Percentiles rank a stretch among this genome's conserved stretches.
Conservation (phyloP, 2,329 filamentous ascomycete genomes). For the Hypoxylon sp. region DNA sequence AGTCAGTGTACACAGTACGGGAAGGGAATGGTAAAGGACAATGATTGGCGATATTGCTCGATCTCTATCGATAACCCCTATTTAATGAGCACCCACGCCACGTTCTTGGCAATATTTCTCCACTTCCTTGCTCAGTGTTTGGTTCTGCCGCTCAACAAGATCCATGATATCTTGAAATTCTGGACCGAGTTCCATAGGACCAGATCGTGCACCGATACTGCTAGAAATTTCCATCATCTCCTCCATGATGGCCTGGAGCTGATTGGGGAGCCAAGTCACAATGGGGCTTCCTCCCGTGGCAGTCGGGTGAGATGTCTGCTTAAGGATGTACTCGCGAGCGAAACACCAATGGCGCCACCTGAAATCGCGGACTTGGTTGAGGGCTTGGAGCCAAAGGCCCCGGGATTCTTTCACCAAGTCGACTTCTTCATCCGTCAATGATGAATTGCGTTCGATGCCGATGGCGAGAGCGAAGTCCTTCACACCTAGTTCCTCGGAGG, state of each 20-base stretch:
- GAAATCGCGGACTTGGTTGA: constrained; percentile 85
- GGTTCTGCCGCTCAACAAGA: constrained; percentile 72
- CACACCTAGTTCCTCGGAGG: constrained; percentile 65
- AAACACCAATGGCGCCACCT: constrained; percentile 90
- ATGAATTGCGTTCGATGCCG: constrained; percentile 49
- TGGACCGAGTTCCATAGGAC: constrained; percentile 61
- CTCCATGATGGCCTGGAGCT: constrained; percentile 80
- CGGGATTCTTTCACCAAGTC: constrained; percentile 69
- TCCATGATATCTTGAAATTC: constrained; percentile 76
- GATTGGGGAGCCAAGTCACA: constrained; percentile 87
- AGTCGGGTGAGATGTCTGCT: constrained; percentile 81
- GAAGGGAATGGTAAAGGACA: background rate
- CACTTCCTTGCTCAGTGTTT: constrained; percentile 80
- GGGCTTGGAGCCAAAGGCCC: constrained; percentile 73
- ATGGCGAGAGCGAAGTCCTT: constrained; percentile 70
- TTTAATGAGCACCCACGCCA: constrained; percentile 44
- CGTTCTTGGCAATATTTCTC: constrained; percentile 80
- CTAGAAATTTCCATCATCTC: constrained; percentile 76
- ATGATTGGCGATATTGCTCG: background rate
- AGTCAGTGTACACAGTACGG: background rate
- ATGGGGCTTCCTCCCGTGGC: constrained; percentile 87
- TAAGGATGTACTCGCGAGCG: constrained; percentile 86
- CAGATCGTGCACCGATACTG: constrained; percentile 58
- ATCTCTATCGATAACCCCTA: constrained; percentile 16
- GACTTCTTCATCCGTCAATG: constrained; percentile 48